phyloP scores from a whole-genome alignment of 2,329 filamentous ascomycete genomes.

The Colletotrichum sp. region DNA sequence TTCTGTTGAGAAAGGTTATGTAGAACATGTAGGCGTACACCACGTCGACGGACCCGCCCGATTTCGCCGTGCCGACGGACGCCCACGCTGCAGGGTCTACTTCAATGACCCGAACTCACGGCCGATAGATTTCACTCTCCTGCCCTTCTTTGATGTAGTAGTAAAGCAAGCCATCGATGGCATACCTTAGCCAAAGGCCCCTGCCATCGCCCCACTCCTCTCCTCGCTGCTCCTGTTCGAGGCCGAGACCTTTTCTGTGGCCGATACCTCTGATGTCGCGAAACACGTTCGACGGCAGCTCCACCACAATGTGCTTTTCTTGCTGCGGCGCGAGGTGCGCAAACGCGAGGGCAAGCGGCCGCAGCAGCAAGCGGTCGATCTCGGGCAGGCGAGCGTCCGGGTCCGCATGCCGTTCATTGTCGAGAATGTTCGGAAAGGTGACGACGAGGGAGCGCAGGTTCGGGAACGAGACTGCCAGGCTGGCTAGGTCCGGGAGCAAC shows the following conservation, averaged over 20 bases:
- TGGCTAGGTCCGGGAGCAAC: not conserved
- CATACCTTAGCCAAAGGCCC: not conserved
- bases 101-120: not conserved
- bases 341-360: not conserved
- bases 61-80: too few relatives aligned
- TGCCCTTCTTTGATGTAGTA: not conserved
- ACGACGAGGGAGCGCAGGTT: not conserved
- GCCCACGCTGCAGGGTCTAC: not conserved
- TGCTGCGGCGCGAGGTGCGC: not conserved
- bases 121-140: not conserved
- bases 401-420: not conserved
- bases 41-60: too few relatives aligned
- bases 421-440: not conserved
- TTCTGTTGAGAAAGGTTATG: too few relatives aligned
- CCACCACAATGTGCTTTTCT: not conserved
- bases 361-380: not conserved
- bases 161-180: not conserved
- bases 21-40: too few relatives aligned
- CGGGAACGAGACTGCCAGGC: not conserved
- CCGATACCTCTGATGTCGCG: not conserved
- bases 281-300: not conserved
- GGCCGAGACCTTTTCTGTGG: not conserved
- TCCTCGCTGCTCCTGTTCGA: not conserved
- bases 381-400: not conserved
- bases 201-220: not conserved